Conservation (phyloP, 371 early-diverging fungal genomes). For the Blastocladiella emersonii region DNA sequence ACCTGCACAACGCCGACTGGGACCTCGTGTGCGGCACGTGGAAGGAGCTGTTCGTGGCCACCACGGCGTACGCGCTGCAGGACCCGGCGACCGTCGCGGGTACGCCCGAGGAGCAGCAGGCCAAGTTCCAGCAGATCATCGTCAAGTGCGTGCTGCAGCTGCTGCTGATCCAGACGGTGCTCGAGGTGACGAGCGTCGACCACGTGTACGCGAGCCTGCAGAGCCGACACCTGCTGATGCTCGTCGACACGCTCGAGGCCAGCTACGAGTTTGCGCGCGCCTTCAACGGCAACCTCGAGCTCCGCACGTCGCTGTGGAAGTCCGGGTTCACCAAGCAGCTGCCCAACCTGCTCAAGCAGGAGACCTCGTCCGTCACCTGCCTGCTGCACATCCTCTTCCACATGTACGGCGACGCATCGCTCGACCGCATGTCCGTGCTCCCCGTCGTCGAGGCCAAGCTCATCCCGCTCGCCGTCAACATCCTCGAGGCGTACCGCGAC, state of each 20-base stretch:
- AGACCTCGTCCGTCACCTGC: slow-evolving; percentile 24
- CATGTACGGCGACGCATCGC: slow-evolving; percentile 22
- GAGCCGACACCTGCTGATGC: slow-evolving; percentile 37
- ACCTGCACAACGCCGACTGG: slow-evolving; percentile 56
- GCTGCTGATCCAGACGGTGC: slow-evolving; percentile 58
- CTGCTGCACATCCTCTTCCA: slow-evolving; percentile 25
- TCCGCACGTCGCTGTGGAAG: slow-evolving; percentile 65
- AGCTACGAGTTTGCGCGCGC: slow-evolving; percentile 68
- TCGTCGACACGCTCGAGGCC: slow-evolving; percentile 65
- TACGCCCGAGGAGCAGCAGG: slow-evolving; percentile 23
- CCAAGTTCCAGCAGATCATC: slow-evolving; percentile 57
- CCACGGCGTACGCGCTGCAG: slow-evolving; percentile 69
- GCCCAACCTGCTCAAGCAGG: slow-evolving; percentile 79
- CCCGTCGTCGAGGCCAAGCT: slow-evolving; percentile 23
- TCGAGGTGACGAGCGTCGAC: slow-evolving; percentile 44
- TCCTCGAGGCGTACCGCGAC: slow-evolving; percentile 28
- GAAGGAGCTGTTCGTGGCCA: slow-evolving; percentile 52
- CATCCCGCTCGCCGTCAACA: slow-evolving; percentile 27
- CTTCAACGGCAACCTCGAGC: slow-evolving; percentile 64
- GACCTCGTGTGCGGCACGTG: slow-evolving; percentile 50
- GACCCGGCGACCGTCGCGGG: slow-evolving; percentile 13
- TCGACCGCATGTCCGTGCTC: slow-evolving; percentile 13
- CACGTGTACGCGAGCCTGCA: slow-evolving; percentile 44
- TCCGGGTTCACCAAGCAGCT: slow-evolving; percentile 71
- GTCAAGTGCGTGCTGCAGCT: slow-evolving; percentile 64